These are phyloP conservation scores for Myrica gale DNA, from an alignment of 306 rosid species.

Conservation along the genomic window DNA sequence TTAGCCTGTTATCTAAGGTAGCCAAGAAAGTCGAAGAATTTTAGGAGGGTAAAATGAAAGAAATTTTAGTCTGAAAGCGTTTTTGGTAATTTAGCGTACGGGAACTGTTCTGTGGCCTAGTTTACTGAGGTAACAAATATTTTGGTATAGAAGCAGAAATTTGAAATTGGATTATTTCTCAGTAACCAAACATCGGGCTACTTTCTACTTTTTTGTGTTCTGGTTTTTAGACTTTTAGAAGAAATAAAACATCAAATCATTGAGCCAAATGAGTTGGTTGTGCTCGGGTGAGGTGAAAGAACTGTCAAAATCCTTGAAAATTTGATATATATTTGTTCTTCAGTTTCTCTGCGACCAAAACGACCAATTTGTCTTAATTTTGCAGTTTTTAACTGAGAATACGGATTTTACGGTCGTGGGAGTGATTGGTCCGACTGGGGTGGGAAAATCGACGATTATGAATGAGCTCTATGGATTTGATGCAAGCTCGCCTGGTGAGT, in stretches of 20 bases:
- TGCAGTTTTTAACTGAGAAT: slow-evolving; percentile 83
- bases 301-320: not conserved
- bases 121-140: not conserved
- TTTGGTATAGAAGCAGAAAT: not conserved
- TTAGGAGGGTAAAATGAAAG: too few relatives aligned
- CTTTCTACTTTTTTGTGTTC: not conserved
- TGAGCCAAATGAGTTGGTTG: not conserved
- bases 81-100: not conserved
- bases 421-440: slow-evolving; percentile 83
- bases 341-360: not conserved
- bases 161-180: not conserved
- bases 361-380: slow-evolving; percentile 10
- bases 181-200: not conserved
- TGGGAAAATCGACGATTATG: slow-evolving; percentile 84
- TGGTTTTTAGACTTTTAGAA: not conserved
- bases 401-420: slow-evolving; percentile 84
- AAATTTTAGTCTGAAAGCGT: not conserved
- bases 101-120: not conserved
- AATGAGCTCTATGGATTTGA: slow-evolving; percentile 85
- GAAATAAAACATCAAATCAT: not conserved
- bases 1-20: too few relatives aligned
- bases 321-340: not conserved
- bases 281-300: not conserved
- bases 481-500: slow-evolving; percentile 70
- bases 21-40: not conserved